Percentiles rank a stretch among this genome's conserved stretches.
phyloP scores from a whole-genome alignment of 164 flowering plant species.

The Litsea cubeba region DNA sequence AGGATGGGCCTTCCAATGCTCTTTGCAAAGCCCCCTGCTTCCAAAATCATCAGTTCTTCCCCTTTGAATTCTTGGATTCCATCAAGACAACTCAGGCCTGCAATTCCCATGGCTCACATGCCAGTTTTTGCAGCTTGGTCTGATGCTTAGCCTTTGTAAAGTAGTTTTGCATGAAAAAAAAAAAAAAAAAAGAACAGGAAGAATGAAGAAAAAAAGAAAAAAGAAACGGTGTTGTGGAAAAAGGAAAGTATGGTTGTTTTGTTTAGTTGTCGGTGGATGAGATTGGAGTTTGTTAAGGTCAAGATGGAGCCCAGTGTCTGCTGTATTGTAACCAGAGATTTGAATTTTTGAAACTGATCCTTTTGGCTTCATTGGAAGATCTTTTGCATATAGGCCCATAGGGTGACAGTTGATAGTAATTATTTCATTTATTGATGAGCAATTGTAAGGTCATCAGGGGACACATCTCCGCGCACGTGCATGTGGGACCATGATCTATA shows the following conservation, averaged over 20 bases:
- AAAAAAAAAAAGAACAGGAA: background rate
- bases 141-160: slow-evolving; percentile 32
- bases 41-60: slow-evolving; percentile 25
- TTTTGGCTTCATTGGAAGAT: slow-evolving; percentile 22
- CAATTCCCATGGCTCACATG: slow-evolving; percentile 52
- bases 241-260: background rate
- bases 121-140: slow-evolving; percentile 84
- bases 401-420: slow-evolving; percentile 14
- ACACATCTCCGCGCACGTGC: slow-evolving; percentile 8
- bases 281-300: slow-evolving; percentile 12
- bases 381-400: slow-evolving; percentile 18
- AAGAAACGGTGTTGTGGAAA: background rate
- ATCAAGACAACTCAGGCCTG: slow-evolving; percentile 42
- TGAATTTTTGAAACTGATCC: slow-evolving; percentile 21
- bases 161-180: slow-evolving; percentile 31
- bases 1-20: slow-evolving; percentile 29
- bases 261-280: slow-evolving; percentile 5
- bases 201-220: background rate
- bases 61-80: slow-evolving; percentile 48
- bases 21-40: slow-evolving; percentile 35
- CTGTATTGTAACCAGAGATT: slow-evolving; percentile 23
- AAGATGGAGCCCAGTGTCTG: slow-evolving; percentile 23
- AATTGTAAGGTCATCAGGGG: slow-evolving; percentile 10
- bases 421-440: slow-evolving; percentile 14
- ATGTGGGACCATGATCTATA: background rate